Evolutionary conservation across 306 rosid species (phyloP), one percentile per base, ranked within the genome.

Genomic region (Lotus japonicus): DNA sequence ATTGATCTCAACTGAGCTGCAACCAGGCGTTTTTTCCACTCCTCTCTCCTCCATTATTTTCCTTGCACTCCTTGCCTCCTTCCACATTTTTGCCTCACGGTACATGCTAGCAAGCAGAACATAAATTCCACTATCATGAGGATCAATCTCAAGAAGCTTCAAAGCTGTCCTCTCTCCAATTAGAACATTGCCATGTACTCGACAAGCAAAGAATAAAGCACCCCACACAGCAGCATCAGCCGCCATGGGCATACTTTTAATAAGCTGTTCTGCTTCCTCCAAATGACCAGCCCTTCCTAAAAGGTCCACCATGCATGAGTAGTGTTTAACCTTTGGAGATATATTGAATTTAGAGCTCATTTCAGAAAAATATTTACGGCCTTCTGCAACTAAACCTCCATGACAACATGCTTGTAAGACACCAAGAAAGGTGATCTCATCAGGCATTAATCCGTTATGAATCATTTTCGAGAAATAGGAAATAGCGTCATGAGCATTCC

Each of bases 291-390:
- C 91, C 82, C 92, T 79, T 54, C 96, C 95, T 13, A 92, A 66
- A 83, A 92, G 96, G 79, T 92, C 92, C 76, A 86, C 92, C 90
- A 87, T 83, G 84, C 92, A 89, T 16, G 96, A 85, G 73, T 84
- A 92, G 75, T 89, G 92, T 77, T 84, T 87, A 52, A 80, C 81
- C 64, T 66, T 71, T 7, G 96, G 92, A 45, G 70, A 69, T 65
- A 89, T 43, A 65, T 73, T 62, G 49, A 66, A 77, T 58, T 73
- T 65, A 26, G 78, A 62, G 72, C 70, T 81, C 92, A 92, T 92
- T 63, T 87, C 80, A 67, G 72, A 67, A 79, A 92, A 87, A 54
- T 76, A 82, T 38, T 76, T 69, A 26, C 85, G 85, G 67, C 98
- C 98, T 44, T 89, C 85, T 41, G 84, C 89, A 64, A 87, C 89